Conservation (phyloP, 2,329 filamentous ascomycete genomes). For the Sclerotinia borealis region DNA sequence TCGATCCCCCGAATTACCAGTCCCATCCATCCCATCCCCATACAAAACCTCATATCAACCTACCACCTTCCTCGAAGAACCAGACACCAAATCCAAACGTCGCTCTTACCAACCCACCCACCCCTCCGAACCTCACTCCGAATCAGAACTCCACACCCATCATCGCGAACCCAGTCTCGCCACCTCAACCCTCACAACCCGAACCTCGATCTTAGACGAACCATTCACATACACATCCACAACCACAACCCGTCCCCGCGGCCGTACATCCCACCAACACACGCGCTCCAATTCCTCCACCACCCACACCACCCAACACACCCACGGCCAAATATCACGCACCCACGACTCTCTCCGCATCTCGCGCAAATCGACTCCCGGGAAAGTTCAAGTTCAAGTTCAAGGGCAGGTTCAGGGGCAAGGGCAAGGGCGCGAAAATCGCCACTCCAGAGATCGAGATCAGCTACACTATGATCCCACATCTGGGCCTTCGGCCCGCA, state of each 20-base stretch:
- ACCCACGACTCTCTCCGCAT: conserved; percentile 4
- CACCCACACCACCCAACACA: neutral
- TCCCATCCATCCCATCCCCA: neutral
- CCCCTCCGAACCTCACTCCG: neutral
- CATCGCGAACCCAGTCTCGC: neutral
- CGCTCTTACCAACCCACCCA: neutral
- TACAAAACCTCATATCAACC: neutral
- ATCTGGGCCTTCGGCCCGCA: neutral
- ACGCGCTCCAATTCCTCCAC: neutral
- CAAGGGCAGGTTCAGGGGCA: neutral
- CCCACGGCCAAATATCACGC: neutral
- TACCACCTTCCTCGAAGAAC: neutral
- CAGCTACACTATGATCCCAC: conserved; percentile 7
- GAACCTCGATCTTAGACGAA: neutral
- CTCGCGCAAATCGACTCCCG: neutral
- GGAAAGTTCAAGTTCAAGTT: neutral
- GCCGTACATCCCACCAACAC: neutral
- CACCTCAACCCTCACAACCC: neutral
- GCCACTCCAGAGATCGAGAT: neutral
- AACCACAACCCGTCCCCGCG: neutral
- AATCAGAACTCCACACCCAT: neutral
- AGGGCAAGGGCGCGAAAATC: neutral
- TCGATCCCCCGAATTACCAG: neutral
- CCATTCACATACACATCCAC: neutral
- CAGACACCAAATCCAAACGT: neutral